These are phyloP conservation scores for Pseudocercospora cruenta DNA, from an alignment of 2,329 filamentous ascomycete species.

Conservation along the genomic window DNA sequence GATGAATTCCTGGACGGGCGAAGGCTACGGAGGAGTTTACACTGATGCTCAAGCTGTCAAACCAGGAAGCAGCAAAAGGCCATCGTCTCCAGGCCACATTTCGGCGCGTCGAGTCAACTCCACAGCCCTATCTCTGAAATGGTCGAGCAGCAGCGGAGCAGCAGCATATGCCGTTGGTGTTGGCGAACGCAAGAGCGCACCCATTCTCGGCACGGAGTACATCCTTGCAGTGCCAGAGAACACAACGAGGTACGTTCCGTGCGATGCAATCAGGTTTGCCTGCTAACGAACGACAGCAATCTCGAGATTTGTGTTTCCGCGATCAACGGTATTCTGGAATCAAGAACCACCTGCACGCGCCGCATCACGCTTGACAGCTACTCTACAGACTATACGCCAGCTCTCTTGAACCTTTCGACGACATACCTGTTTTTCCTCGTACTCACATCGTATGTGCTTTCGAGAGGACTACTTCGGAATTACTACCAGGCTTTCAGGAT, in stretches of 20 bases:
- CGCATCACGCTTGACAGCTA: neutral
- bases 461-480: neutral
- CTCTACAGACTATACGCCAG: neutral
- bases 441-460: neutral
- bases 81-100: neutral
- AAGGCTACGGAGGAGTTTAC: slow-evolving; percentile 5
- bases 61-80: slow-evolving; percentile 4
- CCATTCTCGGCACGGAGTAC: neutral
- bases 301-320: slow-evolving; percentile 11
- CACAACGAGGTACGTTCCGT: neutral
- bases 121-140: slow-evolving; percentile 7
- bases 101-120: neutral
- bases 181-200: neutral
- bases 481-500: neutral
- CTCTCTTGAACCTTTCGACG: neutral
- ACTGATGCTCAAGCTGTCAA: neutral
- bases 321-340: slow-evolving; percentile 11
- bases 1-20: slow-evolving; percentile 7
- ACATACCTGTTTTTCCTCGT: neutral
- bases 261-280: neutral
- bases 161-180: slow-evolving; percentile 7
- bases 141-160: neutral
- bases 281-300: neutral
- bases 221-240: neutral
- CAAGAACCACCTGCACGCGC: slow-evolving; percentile 1